Evolutionary conservation across 306 rosid species (phyloP).

Genomic region (Prunus mongolica): DNA sequence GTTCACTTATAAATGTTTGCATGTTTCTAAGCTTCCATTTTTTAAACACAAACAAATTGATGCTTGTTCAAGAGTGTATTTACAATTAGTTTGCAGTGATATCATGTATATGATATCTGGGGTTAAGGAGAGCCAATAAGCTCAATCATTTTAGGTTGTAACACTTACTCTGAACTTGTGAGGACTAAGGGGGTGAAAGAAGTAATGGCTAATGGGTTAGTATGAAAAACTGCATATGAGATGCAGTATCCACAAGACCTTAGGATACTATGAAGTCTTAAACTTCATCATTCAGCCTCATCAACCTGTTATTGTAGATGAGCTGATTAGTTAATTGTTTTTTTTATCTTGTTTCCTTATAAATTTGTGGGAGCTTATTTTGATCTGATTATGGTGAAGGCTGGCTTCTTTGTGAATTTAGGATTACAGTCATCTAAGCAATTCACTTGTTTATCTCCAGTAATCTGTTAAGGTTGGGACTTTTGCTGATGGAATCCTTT

Average conservation of each 20-base stretch:
- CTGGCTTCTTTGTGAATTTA: not conserved
- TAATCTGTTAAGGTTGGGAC: not conserved
- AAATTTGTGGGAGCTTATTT: not conserved
- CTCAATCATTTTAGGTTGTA: not conserved
- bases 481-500: not conserved
- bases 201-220: no score
- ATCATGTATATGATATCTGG: not conserved
- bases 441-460: not conserved
- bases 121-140: no score
- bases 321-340: no score
- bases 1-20: slow-evolving; percentile 1
- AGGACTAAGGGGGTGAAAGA: not conserved
- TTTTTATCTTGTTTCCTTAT: not conserved
- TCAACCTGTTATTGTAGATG: not conserved
- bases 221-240: not conserved
- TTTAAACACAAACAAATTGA: not conserved
- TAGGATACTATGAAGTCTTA: not conserved
- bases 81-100: not conserved
- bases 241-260: not conserved
- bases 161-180: not conserved
- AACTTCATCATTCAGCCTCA: not conserved
- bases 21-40: slow-evolving; percentile 2
- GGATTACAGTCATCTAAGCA: not conserved
- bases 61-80: not conserved
- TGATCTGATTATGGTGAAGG: not conserved